A percentile compares a stretch with the other conserved stretches of the same genome.
Evolutionary conservation across 768 basidiomycete species (phyloP).

Genomic region (Lentinus tigrinus): DNA sequence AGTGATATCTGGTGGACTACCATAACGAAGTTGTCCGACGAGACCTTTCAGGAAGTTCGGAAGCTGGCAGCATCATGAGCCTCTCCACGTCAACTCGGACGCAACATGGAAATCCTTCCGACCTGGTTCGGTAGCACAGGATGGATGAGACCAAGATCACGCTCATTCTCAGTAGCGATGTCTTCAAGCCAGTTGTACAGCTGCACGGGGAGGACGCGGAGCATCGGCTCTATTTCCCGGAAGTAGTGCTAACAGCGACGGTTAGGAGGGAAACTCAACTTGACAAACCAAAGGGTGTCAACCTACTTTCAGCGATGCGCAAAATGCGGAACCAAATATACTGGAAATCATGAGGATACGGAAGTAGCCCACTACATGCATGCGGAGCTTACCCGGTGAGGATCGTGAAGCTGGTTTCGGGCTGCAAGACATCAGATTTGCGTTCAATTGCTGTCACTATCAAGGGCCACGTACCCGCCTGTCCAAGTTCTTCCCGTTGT

Average conservation of each 20-base stretch:
- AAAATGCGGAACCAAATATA: slow-evolving; percentile 29
- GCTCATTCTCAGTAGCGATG: slow-evolving; percentile 26
- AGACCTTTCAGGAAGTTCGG: slow-evolving; percentile 28
- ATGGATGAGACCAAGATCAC: slow-evolving; percentile 25
- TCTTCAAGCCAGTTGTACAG: slow-evolving; percentile 26
- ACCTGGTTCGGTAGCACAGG: slow-evolving; percentile 27
- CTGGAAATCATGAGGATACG: background rate
- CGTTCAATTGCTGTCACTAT: background rate
- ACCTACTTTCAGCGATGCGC: slow-evolving; percentile 26
- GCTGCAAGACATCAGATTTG: slow-evolving; percentile 5
- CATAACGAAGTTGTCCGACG: slow-evolving; percentile 22
- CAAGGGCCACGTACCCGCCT: slow-evolving; percentile 12
- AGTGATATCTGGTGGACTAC: slow-evolving; percentile 23
- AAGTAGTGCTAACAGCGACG: slow-evolving; percentile 22
- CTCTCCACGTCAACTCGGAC: background rate
- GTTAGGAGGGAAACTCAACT: background rate
- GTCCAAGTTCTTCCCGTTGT: slow-evolving; percentile 21
- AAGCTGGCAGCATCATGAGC: slow-evolving; percentile 7
- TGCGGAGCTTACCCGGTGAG: slow-evolving; percentile 20
- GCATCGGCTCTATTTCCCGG: slow-evolving; percentile 23
- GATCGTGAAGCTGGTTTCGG: slow-evolving; percentile 25
- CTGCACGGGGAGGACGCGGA: slow-evolving; percentile 22
- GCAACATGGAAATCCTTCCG: background rate
- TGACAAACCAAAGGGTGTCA: background rate
- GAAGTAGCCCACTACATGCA: background rate